Conservation (phyloP, 2,329 filamentous ascomycete genomes). For the Xylariales sp. region DNA sequence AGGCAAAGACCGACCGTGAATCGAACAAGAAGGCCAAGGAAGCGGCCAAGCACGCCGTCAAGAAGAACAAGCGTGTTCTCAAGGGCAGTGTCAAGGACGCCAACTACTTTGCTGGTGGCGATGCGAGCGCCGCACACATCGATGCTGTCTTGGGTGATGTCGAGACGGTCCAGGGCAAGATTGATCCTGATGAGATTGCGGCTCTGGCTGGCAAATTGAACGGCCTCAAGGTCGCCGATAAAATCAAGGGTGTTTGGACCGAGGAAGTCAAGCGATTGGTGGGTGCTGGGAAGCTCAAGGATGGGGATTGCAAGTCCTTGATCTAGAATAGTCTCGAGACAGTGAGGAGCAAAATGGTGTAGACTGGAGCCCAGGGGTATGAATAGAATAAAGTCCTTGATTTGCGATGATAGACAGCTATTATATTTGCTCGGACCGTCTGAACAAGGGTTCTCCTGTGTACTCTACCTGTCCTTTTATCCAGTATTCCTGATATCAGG, state of each 20-base stretch:
- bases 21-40: slow-evolving; percentile 95
- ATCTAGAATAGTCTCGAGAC: slow-evolving; percentile 3
- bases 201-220: slow-evolving; percentile 75
- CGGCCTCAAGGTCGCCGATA: slow-evolving; percentile 70
- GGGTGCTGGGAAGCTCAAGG: slow-evolving; percentile 79
- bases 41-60: slow-evolving; percentile 95
- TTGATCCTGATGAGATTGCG: slow-evolving; percentile 88
- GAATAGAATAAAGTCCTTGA: neutral
- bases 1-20: slow-evolving; percentile 79
- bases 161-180: slow-evolving; percentile 80
- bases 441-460: no score
- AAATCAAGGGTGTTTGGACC: slow-evolving; percentile 81
- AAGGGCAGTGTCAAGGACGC: slow-evolving; percentile 93
- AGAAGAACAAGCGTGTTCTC: slow-evolving; percentile 99
- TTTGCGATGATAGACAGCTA: neutral
- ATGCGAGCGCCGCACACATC: slow-evolving; percentile 70
- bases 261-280: slow-evolving; percentile 75
- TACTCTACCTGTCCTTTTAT: no score
- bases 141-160: slow-evolving; percentile 81
- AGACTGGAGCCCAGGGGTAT: neutral
- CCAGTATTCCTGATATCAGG: no score
- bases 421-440: no score
- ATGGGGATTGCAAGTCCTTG: slow-evolving; percentile 70
- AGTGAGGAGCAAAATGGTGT: slow-evolving; percentile 1
- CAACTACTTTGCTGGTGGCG: slow-evolving; percentile 78